A percentile compares a stretch with the other conserved stretches of the same genome.
phyloP scores from a whole-genome alignment of 257 asterid genomes.

The Mitragyna speciosa region DNA sequence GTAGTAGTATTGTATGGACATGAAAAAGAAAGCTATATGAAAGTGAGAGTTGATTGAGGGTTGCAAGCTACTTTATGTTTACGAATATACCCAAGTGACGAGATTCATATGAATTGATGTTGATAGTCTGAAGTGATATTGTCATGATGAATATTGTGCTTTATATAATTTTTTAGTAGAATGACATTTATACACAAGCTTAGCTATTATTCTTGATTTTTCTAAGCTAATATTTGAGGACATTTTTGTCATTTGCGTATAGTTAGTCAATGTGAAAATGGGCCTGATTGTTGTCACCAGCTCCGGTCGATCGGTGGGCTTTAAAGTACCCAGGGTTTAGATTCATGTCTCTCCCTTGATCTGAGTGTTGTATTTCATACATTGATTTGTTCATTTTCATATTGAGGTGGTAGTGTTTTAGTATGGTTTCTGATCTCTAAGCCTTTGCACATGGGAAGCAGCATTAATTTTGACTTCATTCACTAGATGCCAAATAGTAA shows the following conservation, averaged over 20 bases:
- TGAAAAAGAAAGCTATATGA: background rate
- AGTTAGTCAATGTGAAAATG: too few relatives aligned
- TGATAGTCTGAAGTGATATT: background rate
- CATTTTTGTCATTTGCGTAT: background rate
- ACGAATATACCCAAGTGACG: background rate
- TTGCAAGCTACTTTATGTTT: background rate
- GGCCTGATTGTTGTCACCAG: slow-evolving; percentile 3
- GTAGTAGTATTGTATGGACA: background rate
- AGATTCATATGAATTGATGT: background rate
- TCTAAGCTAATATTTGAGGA: background rate
- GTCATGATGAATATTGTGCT: background rate
- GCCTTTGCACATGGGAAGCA: too few relatives aligned
- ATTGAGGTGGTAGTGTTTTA: background rate
- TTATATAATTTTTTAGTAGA: background rate
- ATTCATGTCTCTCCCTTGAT: background rate
- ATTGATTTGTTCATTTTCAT: background rate
- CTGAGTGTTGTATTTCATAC: too few relatives aligned
- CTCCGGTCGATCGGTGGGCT: background rate
- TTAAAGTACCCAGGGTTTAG: too few relatives aligned
- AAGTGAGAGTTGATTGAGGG: background rate
- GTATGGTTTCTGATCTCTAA: background rate
- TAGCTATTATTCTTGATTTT: background rate
- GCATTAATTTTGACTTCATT: too few relatives aligned
- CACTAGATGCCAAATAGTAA: too few relatives aligned
- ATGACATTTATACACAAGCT: background rate